Conservation (phyloP, 164 flowering plant species). For the Magnolia officinalis region DNA sequence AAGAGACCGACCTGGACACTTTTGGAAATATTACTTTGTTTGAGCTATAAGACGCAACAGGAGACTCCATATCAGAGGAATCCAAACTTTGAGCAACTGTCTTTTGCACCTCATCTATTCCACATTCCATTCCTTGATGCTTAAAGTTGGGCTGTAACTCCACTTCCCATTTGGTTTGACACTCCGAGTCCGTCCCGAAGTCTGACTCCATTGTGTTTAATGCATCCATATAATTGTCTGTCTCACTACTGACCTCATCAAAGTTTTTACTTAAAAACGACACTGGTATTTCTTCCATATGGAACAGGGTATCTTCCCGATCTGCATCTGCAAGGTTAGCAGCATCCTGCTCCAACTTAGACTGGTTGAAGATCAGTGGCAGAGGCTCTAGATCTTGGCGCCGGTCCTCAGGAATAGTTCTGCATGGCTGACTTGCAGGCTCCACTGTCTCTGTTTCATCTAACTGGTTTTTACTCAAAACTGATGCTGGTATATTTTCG, state of each 20-base stretch:
- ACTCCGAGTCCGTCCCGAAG: conserved; percentile 59
- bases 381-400: conserved; percentile 24
- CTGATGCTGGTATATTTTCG: conserved; percentile 19
- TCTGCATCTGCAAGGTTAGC: conserved; percentile 15
- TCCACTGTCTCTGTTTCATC: conserved; percentile 34
- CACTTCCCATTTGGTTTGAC: conserved; percentile 46
- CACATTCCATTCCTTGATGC: conserved; percentile 22
- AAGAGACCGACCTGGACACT: conserved; percentile 11
- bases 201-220: conserved; percentile 81
- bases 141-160: conserved; percentile 24
- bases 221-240: conserved; percentile 69
- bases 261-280: conserved; percentile 19
- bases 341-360: conserved; percentile 19
- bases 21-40: conserved; percentile 15
- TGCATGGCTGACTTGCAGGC: conserved; percentile 18
- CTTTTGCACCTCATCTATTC: conserved; percentile 1
- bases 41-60: conserved; percentile 14
- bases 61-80: conserved; percentile 26
- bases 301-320: conserved; percentile 20
- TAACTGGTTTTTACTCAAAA: background rate
- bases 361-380: conserved; percentile 14
- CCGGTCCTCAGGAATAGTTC: conserved; percentile 11
- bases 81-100: conserved; percentile 15
- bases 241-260: conserved; percentile 65
- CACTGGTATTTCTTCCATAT: conserved; percentile 20